These are phyloP conservation scores for Cryptosporidium canis DNA, from an alignment of 169 alveolate species.

Conservation along the genomic window DNA sequence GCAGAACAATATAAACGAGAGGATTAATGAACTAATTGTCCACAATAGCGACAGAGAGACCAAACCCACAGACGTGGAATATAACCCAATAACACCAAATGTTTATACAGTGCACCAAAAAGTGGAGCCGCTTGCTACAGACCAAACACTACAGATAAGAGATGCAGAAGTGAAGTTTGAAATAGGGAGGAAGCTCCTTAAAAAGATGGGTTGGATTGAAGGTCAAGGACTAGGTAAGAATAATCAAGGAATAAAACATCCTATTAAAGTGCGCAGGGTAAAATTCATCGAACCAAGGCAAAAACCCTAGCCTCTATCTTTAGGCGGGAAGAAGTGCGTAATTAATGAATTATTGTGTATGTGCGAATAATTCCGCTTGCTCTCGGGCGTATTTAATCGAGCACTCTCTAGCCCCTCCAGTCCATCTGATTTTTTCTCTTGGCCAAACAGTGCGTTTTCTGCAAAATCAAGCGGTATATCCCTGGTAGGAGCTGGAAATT, in stretches of 20 bases:
- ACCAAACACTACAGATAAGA: neutral
- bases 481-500: constrained; percentile 16
- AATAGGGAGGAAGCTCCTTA: constrained; percentile 36
- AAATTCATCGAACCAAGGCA: neutral
- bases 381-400: neutral
- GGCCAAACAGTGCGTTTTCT: neutral
- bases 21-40: neutral
- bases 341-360: constrained; percentile 31
- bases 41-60: neutral
- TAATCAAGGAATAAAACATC: constrained; percentile 57
- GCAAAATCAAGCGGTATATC: neutral
- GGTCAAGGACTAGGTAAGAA: constrained; percentile 64
- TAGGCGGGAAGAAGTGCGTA: constrained; percentile 54
- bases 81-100: constrained; percentile 41
- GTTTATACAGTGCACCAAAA: neutral
- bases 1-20: neutral
- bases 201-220: constrained; percentile 66
- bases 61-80: neutral
- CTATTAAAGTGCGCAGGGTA: neutral
- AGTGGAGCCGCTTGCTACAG: neutral
- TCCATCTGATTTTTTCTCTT: neutral
- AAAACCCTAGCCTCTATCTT: neutral
- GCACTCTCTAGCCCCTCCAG: neutral
- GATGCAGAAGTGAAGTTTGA: neutral
- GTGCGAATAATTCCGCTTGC: neutral